Percentiles rank a stretch among this genome's conserved stretches.
These are phyloP conservation scores for Boletus rubescentipes DNA, from an alignment of 768 basidiomycete species.

Conservation along the genomic window DNA sequence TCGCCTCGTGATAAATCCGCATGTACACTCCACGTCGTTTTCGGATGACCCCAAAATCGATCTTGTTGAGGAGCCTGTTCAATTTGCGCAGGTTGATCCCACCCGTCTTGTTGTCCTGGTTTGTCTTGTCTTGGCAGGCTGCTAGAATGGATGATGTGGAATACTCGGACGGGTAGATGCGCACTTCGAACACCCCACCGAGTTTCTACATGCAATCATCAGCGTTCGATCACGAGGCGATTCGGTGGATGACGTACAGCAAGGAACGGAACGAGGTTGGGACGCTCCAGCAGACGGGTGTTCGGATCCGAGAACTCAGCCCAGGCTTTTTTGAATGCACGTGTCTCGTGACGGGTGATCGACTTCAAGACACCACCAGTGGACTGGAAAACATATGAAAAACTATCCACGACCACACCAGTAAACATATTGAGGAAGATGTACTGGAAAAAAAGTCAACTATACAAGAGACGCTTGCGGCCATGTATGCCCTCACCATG, in stretches of 20 bases:
- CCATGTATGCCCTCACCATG: conserved; percentile 57
- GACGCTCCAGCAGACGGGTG: conserved; percentile 74
- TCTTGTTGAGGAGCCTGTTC: conserved; percentile 51
- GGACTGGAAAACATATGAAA: conserved; percentile 94
- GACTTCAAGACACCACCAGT: conserved; percentile 71
- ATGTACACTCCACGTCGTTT: conserved; percentile 69
- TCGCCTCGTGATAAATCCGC: conserved; percentile 85
- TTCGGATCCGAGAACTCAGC: conserved; percentile 76
- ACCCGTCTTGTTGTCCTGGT: conserved; percentile 37
- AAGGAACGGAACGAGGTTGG: conserved; percentile 76
- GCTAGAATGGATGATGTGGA: conserved; percentile 60
- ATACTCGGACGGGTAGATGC: conserved; percentile 75
- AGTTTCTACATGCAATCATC: conserved; percentile 54
- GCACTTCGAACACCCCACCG: conserved; percentile 83
- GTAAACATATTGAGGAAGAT: conserved; percentile 97
- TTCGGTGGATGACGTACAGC: conserved; percentile 49
- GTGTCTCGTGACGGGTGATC: conserved; percentile 91
- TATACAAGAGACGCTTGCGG: conserved; percentile 13
- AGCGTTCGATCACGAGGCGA: neutral
- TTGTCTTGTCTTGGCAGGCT: conserved; percentile 41
- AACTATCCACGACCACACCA: conserved; percentile 94
- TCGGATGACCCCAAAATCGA: conserved; percentile 65
- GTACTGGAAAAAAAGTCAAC: conserved; percentile 51
- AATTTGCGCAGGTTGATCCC: conserved; percentile 68
- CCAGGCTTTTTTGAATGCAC: conserved; percentile 94